Evolutionary conservation across 192 early-diverging fungal genomes (phyloP).

Genomic region (Coemansia sp.): DNA sequence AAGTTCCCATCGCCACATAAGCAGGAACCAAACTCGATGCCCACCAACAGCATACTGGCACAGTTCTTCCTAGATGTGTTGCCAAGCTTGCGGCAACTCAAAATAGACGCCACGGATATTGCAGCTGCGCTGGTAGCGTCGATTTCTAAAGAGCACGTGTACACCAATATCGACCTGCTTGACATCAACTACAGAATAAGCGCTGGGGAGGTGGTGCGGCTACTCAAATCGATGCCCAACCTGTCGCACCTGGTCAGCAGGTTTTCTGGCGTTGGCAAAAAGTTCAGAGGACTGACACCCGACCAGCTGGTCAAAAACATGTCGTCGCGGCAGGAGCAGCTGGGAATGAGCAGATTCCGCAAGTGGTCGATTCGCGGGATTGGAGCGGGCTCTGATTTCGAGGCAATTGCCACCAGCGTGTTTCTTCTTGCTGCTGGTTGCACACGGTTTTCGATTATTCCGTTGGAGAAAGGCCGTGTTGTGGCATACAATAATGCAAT

Average conservation of each 20-base stretch:
- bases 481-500: neutral
- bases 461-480: neutral
- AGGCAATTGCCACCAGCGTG: conserved; percentile 2
- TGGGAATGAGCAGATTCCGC: conserved; percentile 6
- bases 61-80: neutral
- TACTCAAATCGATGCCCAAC: neutral
- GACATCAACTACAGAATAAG: neutral
- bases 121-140: conserved; percentile 1
- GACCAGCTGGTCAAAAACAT: neutral
- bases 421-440: neutral
- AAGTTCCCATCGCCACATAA: neutral
- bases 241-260: neutral
- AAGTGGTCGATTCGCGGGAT: neutral
- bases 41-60: neutral
- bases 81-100: neutral
- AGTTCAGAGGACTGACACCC: neutral
- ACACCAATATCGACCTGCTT: neutral
- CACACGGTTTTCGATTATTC: neutral
- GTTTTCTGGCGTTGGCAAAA: neutral
- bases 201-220: neutral
- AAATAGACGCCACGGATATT: neutral
- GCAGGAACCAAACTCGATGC: neutral
- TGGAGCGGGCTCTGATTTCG: neutral
- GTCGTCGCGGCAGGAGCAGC: conserved; percentile 1
- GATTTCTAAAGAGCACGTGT: neutral